A percentile compares a stretch with the other conserved stretches of the same genome.
Evolutionary conservation across 2,329 filamentous ascomycete genomes (phyloP).

Genomic region (Orbilia ellipsospora): DNA sequence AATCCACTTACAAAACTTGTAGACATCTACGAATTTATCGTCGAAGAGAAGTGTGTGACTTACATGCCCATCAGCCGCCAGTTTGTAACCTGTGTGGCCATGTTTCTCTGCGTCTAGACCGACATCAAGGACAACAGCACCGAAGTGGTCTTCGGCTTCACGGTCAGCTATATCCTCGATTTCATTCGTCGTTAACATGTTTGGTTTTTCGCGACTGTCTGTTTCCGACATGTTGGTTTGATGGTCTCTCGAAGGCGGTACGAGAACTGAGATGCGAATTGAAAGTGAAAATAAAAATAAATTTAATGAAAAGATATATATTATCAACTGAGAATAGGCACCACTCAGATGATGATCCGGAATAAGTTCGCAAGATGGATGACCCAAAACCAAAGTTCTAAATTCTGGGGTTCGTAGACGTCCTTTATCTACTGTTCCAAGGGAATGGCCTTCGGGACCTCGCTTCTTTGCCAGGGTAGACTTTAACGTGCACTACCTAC

Average conservation of each 20-base stretch:
- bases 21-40: background rate
- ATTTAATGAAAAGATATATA: conserved; percentile 5
- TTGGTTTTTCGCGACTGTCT: conserved; percentile 43
- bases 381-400: conserved; percentile 23
- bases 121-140: conserved; percentile 59
- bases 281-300: conserved; percentile 10
- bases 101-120: conserved; percentile 60
- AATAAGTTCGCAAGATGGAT: conserved; percentile 40
- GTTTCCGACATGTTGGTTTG: conserved; percentile 44
- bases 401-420: conserved; percentile 47
- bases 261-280: background rate
- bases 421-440: conserved; percentile 53
- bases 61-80: conserved; percentile 62
- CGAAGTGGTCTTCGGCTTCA: conserved; percentile 41
- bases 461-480: conserved; percentile 14
- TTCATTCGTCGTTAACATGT: conserved; percentile 28
- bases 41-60: background rate
- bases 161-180: conserved; percentile 41
- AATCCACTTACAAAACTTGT: too few relatives aligned
- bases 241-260: background rate
- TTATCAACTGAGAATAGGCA: conserved; percentile 46
- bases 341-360: conserved; percentile 51
- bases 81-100: conserved; percentile 59
- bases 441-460: conserved; percentile 34
- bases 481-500: background rate